phyloP scores from a whole-genome alignment of 306 rosid genomes.

The Rosa rugosa region DNA sequence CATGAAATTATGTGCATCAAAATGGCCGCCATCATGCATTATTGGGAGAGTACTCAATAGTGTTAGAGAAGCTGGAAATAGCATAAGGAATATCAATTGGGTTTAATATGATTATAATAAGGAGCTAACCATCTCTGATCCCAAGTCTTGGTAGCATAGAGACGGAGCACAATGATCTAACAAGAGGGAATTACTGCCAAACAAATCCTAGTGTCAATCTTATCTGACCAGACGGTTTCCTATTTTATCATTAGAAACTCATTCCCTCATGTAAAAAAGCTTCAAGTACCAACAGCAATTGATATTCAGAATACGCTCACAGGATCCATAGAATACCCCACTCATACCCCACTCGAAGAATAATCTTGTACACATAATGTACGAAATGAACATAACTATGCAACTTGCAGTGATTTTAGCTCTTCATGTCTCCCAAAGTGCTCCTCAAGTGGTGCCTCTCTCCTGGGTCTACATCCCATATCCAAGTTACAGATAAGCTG shows the following conservation, averaged over 20 bases:
- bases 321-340: not conserved
- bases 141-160: not conserved
- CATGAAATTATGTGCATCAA: not conserved
- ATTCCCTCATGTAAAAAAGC: not conserved
- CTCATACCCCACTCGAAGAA: too few species aligned
- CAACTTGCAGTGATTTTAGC: not conserved
- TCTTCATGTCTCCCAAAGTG: not conserved
- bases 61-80: not conserved
- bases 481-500: constrained; percentile 3
- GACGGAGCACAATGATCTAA: not conserved
- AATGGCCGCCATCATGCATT: not conserved
- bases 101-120: not conserved
- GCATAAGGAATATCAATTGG: not conserved
- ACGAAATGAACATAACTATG: not conserved
- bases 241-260: constrained; percentile 1
- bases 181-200: not conserved
- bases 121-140: not conserved
- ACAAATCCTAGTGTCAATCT: not conserved
- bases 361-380: not conserved
- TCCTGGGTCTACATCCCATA: not conserved
- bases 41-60: too few species aligned
- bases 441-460: not conserved
- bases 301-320: not conserved
- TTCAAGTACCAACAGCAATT: not conserved
- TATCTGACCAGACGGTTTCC: not conserved